These are phyloP conservation scores for Westerdykella aurantiaca DNA, from an alignment of 2,329 filamentous ascomycete species.

Conservation along the genomic window DNA sequence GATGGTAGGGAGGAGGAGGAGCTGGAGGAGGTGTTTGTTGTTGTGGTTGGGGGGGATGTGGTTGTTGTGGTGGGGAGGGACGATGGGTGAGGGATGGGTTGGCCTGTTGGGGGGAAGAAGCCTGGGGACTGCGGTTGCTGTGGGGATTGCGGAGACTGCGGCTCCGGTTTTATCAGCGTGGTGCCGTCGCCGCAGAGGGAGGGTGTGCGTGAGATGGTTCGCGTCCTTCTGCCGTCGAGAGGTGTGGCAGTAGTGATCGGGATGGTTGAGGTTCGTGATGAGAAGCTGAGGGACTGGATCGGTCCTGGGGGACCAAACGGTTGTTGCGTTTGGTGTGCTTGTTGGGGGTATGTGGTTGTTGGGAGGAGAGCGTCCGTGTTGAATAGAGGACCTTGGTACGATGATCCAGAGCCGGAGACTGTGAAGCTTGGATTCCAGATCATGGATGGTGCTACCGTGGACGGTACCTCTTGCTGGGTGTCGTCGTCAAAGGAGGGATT, in stretches of 20 bases:
- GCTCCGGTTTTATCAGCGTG: slow-evolving; percentile 1
- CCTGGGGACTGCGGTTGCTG: slow-evolving; percentile 24
- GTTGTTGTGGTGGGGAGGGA: slow-evolving; percentile 17
- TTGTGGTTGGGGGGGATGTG: slow-evolving; percentile 8
- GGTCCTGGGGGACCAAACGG: slow-evolving; percentile 14
- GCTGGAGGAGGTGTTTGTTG: slow-evolving; percentile 8
- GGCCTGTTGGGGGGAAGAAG: slow-evolving; percentile 24
- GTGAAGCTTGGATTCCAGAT: too few species aligned
- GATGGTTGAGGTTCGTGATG: slow-evolving; percentile 3
- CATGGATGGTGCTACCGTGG: slow-evolving; percentile 7
- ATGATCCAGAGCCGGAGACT: too few species aligned
- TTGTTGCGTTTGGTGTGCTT: slow-evolving; percentile 4
- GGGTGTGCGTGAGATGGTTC: slow-evolving; percentile 22
- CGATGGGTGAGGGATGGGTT: slow-evolving; percentile 9
- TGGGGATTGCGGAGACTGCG: slow-evolving; percentile 10
- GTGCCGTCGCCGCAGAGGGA: slow-evolving; percentile 30
- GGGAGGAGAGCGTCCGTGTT: too few species aligned
- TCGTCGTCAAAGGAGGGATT: slow-evolving; percentile 11
- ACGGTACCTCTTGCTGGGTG: slow-evolving; percentile 11
- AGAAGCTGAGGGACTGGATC: slow-evolving; percentile 17
- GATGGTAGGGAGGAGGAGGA: slow-evolving; percentile 12
- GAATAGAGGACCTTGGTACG: too few species aligned
- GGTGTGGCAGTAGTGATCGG: slow-evolving; percentile 7
- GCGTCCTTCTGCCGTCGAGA: slow-evolving; percentile 14
- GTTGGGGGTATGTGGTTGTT: slow-evolving; percentile 2